A percentile compares a stretch with the other conserved stretches of the same genome.
These are phyloP conservation scores for Fraxinus albicans DNA, from an alignment of 305 asterid species.

Conservation along the genomic window DNA sequence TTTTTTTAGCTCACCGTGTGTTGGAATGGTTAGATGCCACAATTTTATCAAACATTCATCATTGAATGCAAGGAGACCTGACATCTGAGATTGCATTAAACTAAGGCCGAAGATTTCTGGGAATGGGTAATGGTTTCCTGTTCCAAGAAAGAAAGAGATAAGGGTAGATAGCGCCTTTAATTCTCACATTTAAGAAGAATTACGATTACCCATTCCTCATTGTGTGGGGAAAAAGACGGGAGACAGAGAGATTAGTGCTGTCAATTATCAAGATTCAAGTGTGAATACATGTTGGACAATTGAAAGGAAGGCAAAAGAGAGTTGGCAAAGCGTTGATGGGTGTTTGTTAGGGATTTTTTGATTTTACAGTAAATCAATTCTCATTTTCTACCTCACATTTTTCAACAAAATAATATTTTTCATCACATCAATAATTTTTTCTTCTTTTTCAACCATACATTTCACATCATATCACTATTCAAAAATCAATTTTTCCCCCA, in stretches of 20 bases:
- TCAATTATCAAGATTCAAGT: constrained; percentile 17
- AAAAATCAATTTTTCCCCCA: no score
- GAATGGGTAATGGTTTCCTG: constrained; percentile 28
- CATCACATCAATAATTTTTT: no score
- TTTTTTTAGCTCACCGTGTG: constrained; percentile 1
- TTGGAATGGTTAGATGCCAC: constrained; percentile 16
- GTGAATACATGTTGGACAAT: constrained; percentile 18
- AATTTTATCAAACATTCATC: constrained; percentile 24
- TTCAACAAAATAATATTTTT: no score
- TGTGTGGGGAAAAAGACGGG: constrained; percentile 9
- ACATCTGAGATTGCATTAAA: constrained; percentile 46
- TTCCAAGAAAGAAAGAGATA: constrained; percentile 36
- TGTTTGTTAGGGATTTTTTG: no score
- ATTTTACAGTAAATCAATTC: no score
- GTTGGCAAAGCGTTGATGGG: no score
- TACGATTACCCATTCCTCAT: constrained; percentile 32
- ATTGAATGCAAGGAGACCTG: constrained; percentile 37
- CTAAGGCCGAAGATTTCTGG: constrained; percentile 26
- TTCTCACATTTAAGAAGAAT: constrained; percentile 25
- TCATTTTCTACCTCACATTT: no score
- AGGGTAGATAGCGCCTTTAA: constrained; percentile 9
- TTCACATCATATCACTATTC: no score
- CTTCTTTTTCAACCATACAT: no score
- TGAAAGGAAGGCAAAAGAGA: constrained; percentile 4
- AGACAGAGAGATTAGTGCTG: neutral